A percentile compares a stretch with the other conserved stretches of the same genome.
These are phyloP conservation scores for Pulveroboletus sp. DNA, from an alignment of 768 basidiomycete species.

Conservation along the genomic window DNA sequence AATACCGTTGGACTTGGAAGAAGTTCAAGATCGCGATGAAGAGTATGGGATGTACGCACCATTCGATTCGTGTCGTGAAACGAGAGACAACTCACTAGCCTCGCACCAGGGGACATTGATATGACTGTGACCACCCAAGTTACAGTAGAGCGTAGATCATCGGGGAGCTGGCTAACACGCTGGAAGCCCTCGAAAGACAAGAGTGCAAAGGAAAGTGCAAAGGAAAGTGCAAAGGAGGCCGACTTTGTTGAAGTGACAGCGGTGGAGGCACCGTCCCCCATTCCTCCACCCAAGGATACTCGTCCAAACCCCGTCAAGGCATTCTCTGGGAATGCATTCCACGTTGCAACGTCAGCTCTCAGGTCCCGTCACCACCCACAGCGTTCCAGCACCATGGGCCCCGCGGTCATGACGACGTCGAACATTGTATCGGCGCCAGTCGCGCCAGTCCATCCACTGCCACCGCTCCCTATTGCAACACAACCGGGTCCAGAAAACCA, in stretches of 20 bases:
- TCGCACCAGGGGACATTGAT: slow-evolving; percentile 61
- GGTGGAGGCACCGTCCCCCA: slow-evolving; percentile 13
- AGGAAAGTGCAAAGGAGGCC: no score
- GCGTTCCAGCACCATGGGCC: slow-evolving; percentile 28
- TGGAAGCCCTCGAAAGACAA: slow-evolving; percentile 41
- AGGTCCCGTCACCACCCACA: slow-evolving; percentile 25
- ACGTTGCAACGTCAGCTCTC: slow-evolving; percentile 27
- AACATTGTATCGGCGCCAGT: slow-evolving; percentile 6
- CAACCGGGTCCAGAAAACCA: slow-evolving; percentile 12
- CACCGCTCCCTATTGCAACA: slow-evolving; percentile 12
- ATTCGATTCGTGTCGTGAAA: background rate
- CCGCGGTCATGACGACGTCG: slow-evolving; percentile 17
- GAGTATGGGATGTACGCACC: slow-evolving; percentile 73
- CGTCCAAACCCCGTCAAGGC: slow-evolving; percentile 34
- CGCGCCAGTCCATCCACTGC: slow-evolving; percentile 16
- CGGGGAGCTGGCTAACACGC: slow-evolving; percentile 47
- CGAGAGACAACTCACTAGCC: slow-evolving; percentile 1
- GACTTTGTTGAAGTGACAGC: slow-evolving; percentile 25
- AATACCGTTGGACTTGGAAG: slow-evolving; percentile 82
- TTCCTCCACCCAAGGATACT: slow-evolving; percentile 26
- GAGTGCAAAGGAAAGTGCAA: slow-evolving; percentile 29
- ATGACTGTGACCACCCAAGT: slow-evolving; percentile 53
- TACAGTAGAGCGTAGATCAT: slow-evolving; percentile 47
- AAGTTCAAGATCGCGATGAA: slow-evolving; percentile 73
- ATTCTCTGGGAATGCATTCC: slow-evolving; percentile 30